Conservation (phyloP, 345 rosid genomes). For the Pistacia integerrima region DNA sequence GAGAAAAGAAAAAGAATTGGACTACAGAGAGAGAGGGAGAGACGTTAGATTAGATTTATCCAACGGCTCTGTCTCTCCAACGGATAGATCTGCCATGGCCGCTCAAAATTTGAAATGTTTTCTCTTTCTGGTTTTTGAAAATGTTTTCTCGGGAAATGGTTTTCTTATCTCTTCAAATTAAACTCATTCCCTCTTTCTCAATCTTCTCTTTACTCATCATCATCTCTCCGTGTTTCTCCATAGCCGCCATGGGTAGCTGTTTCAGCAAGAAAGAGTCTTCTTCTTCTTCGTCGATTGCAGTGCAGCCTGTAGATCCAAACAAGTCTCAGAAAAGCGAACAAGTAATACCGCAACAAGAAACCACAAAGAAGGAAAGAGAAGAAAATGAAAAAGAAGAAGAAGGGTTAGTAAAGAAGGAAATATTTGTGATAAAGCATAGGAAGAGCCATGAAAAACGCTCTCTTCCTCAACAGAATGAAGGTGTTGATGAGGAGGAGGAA, state of each 20-base stretch:
- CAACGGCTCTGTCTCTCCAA: constrained; percentile 26
- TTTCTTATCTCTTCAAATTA: background rate
- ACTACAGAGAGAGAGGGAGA: background rate
- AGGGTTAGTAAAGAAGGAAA: constrained; percentile 53
- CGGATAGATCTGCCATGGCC: constrained; percentile 19
- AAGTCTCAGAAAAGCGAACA: constrained; percentile 15
- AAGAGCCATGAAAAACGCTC: constrained; percentile 68
- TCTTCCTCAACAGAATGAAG: constrained; percentile 28
- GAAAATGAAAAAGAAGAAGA: constrained; percentile 16
- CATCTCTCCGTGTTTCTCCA: background rate
- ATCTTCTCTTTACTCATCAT: background rate
- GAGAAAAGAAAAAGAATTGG: background rate
- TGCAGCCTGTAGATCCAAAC: constrained; percentile 16
- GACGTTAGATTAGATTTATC: constrained; percentile 9
- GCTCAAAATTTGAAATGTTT: constrained; percentile 29
- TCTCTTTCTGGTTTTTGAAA: constrained; percentile 26
- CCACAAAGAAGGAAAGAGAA: background rate
- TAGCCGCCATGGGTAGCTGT: constrained; percentile 61
- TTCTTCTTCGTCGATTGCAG: constrained; percentile 25
- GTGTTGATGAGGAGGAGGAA: background rate
- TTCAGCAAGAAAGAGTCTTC: constrained; percentile 54
- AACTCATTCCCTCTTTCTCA: background rate
- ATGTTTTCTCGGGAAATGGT: constrained; percentile 28
- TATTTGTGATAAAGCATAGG: constrained; percentile 81
- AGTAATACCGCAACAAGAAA: background rate